Percentiles rank a stretch among this genome's conserved stretches.
These are phyloP conservation scores for Trichoderma sp. DNA, from an alignment of 2,329 filamentous ascomycete genomes.

Conservation along the genomic window DNA sequence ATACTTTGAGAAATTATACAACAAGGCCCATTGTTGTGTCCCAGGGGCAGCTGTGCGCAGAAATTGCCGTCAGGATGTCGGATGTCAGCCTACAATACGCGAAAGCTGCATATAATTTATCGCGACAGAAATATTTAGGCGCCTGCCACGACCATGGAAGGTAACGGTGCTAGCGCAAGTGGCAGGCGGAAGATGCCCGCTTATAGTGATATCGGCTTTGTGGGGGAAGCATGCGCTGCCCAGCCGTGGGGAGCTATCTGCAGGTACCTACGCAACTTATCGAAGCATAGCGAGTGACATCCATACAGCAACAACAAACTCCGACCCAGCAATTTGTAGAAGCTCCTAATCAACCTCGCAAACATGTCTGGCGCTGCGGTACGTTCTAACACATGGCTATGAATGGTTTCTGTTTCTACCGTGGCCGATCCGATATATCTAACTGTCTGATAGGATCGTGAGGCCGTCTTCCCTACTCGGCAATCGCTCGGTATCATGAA, in stretches of 20 bases:
- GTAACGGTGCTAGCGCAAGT: slow-evolving; percentile 21
- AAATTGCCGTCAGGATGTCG: neutral
- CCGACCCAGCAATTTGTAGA: neutral
- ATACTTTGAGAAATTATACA: slow-evolving; percentile 1
- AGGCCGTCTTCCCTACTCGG: slow-evolving; percentile 95
- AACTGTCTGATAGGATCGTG: slow-evolving; percentile 70
- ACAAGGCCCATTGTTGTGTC: slow-evolving; percentile 13
- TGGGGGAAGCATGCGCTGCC: neutral
- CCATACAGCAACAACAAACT: slow-evolving; percentile 1
- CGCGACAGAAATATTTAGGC: slow-evolving; percentile 15
- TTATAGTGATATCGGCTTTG: slow-evolving; percentile 27
- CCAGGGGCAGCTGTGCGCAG: neutral
- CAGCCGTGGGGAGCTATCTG: neutral
- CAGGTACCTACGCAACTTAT: slow-evolving; percentile 4
- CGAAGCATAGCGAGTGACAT: slow-evolving; percentile 10
- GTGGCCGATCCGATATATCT: slow-evolving; percentile 27
- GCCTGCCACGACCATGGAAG: slow-evolving; percentile 10
- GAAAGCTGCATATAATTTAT: neutral
- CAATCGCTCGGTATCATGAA: slow-evolving; percentile 98
- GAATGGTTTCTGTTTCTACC: neutral
- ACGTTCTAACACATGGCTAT: neutral
- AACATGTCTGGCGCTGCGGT: slow-evolving; percentile 44
- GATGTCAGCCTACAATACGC: neutral
- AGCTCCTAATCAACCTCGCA: slow-evolving; percentile 6
- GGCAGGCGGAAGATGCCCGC: slow-evolving; percentile 22